Conservation (phyloP, 2,329 filamentous ascomycete genomes). For the Didymella segeticola region DNA sequence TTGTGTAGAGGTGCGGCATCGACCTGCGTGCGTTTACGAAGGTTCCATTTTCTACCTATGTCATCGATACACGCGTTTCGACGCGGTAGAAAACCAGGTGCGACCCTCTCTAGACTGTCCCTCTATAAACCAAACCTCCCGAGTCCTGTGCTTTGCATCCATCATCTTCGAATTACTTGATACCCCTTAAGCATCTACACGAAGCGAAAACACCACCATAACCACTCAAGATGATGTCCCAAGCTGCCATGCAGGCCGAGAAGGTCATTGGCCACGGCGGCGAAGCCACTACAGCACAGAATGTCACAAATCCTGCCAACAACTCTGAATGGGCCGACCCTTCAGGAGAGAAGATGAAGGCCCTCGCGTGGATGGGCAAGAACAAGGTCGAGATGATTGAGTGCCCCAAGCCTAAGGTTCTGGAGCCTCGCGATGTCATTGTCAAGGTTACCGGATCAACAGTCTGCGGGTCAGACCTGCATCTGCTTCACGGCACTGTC, state of each 20-base stretch:
- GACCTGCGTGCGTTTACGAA: conserved; percentile 7
- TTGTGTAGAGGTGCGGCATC: conserved; percentile 23
- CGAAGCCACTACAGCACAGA: conserved; percentile 70
- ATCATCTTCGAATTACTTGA: conserved; percentile 2
- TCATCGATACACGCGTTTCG: conserved; percentile 25
- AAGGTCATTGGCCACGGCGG: conserved; percentile 71
- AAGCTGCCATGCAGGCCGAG: conserved; percentile 71
- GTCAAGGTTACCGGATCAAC: conserved; percentile 75
- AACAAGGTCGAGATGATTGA: conserved; percentile 76
- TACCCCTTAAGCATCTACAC: conserved; percentile 7
- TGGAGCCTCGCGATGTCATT: conserved; percentile 79
- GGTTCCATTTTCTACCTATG: conserved; percentile 30
- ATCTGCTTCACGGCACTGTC: conserved; percentile 59
- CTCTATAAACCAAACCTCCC: not conserved
- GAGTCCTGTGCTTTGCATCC: not conserved
- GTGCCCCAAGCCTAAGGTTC: conserved; percentile 71
- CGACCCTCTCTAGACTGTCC: not conserved
- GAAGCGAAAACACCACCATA: conserved; percentile 12
- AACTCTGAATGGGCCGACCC: conserved; percentile 52
- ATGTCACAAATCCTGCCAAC: conserved; percentile 69
- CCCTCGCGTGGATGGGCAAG: conserved; percentile 82
- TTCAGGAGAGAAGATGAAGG: conserved; percentile 72
- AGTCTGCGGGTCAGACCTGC: conserved; percentile 67
- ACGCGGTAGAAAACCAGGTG: conserved; percentile 24
- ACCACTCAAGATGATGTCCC: conserved; percentile 42